Evolutionary conservation across 1,139 yeast species (phyloP).

Genomic region (Taphrina flavorubra): DNA sequence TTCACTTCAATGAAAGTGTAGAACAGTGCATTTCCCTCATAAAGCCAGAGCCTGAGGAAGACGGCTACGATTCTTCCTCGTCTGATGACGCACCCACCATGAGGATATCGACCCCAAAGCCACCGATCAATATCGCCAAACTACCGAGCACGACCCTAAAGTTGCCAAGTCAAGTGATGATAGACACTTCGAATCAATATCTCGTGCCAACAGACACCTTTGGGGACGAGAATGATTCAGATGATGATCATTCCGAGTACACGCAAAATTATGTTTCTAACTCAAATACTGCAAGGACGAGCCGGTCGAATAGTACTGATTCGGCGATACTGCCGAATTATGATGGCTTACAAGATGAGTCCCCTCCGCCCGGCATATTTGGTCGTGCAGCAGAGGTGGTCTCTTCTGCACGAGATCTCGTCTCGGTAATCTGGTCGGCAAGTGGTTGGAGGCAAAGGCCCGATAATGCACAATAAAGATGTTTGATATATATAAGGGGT

Average conservation of each 20-base stretch:
- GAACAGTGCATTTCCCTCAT: conserved; percentile 69
- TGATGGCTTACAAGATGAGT: conserved; percentile 31
- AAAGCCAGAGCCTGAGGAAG: conserved; percentile 41
- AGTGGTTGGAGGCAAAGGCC: conserved; percentile 32
- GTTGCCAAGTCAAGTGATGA: conserved; percentile 25
- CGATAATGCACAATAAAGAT: conserved; percentile 1
- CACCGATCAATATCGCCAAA: conserved; percentile 38
- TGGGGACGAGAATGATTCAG: conserved; percentile 32
- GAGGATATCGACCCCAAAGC: conserved; percentile 39
- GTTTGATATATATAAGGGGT: neutral
- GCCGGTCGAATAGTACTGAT: conserved; percentile 32
- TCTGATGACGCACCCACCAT: conserved; percentile 39
- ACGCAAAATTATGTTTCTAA: neutral
- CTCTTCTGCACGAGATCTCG: conserved; percentile 37
- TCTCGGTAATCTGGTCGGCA: conserved; percentile 38
- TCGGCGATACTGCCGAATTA: conserved; percentile 34
- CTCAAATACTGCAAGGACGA: conserved; percentile 7
- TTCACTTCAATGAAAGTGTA: conserved; percentile 90
- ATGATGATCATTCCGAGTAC: conserved; percentile 6
- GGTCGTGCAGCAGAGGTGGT: conserved; percentile 39
- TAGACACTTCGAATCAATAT: conserved; percentile 5
- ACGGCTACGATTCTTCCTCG: conserved; percentile 29
- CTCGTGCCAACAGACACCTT: conserved; percentile 20
- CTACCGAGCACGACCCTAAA: conserved; percentile 39
- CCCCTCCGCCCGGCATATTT: conserved; percentile 37